Evolutionary conservation across 2,329 filamentous ascomycete genomes (phyloP).

Genomic region (Alternaria tenuissima): DNA sequence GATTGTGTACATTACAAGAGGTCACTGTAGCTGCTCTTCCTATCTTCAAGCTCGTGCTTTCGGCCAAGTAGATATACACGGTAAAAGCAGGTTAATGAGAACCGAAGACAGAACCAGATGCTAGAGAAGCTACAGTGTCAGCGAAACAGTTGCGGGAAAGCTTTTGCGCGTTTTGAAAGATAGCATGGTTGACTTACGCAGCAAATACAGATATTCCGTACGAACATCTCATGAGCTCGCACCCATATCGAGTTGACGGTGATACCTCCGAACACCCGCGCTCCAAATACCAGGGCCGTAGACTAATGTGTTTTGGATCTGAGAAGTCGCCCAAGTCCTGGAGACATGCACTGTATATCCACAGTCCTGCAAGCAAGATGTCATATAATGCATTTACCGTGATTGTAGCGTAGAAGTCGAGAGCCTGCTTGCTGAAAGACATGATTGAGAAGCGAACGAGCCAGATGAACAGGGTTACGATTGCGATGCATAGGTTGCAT

Average conservation of each 20-base stretch:
- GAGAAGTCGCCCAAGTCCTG: constrained; percentile 26
- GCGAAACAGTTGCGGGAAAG: neutral
- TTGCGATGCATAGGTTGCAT: constrained; percentile 18
- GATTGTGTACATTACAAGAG: neutral
- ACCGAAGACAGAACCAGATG: constrained; percentile 22
- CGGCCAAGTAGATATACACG: constrained; percentile 20
- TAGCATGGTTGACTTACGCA: constrained; percentile 18
- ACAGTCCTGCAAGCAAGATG: constrained; percentile 22
- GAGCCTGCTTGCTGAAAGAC: constrained; percentile 3
- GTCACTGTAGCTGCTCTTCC: neutral
- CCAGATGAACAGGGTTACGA: constrained; percentile 22
- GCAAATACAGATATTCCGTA: constrained; percentile 20
- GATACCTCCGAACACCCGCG: constrained; percentile 17
- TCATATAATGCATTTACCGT: constrained; percentile 29
- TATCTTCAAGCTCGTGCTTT: constrained; percentile 11
- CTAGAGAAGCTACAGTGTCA: neutral
- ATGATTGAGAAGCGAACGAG: constrained; percentile 22
- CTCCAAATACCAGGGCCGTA: constrained; percentile 32
- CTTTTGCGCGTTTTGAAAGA: neutral
- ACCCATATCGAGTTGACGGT: constrained; percentile 6
- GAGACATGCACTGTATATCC: constrained; percentile 19
- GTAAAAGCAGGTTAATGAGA: constrained; percentile 24
- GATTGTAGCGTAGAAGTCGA: constrained; percentile 18
- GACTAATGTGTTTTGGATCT: constrained; percentile 21
- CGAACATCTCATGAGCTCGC: constrained; percentile 11